Evolutionary conservation across 306 rosid species (phyloP).

Genomic region (Gynostemma pentaphyllum): DNA sequence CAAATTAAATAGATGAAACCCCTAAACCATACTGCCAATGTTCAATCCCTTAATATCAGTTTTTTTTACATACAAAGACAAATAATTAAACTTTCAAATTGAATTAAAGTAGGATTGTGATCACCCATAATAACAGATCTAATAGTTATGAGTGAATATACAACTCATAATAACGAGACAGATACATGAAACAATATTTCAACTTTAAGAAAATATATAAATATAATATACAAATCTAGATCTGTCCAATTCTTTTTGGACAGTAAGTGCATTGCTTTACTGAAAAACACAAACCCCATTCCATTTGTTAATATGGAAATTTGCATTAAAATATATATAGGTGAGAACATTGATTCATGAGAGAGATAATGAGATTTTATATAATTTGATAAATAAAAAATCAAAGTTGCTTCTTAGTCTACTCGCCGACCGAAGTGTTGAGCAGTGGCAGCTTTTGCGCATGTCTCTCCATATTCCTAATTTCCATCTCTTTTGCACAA

Average conservation of each 20-base stretch:
- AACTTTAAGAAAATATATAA: no score
- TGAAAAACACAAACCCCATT: slow-evolving; percentile 26
- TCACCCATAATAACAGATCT: no score
- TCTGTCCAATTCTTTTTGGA: slow-evolving; percentile 30
- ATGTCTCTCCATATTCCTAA: slow-evolving; percentile 35
- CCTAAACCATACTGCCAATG: no score
- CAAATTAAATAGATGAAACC: no score
- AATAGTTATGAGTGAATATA: no score
- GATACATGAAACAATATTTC: no score
- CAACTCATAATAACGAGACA: no score
- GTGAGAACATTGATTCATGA: slow-evolving; percentile 17
- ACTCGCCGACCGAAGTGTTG: slow-evolving; percentile 53
- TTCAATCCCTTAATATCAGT: no score
- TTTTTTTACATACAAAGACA: no score
- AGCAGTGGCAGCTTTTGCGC: slow-evolving; percentile 55
- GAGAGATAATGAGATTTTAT: slow-evolving; percentile 24
- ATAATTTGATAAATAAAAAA: not conserved
- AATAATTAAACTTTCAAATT: no score
- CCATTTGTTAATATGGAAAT: slow-evolving; percentile 4
- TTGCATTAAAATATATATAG: not conserved
- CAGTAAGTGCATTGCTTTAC: slow-evolving; percentile 31
- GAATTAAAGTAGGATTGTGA: no score
- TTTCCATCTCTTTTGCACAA: slow-evolving; percentile 33
- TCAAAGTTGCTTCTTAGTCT: slow-evolving; percentile 38
- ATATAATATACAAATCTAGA: no score